Evolutionary conservation across 257 asterid genomes (phyloP).

Genomic region (Capsicum rhomboideum): DNA sequence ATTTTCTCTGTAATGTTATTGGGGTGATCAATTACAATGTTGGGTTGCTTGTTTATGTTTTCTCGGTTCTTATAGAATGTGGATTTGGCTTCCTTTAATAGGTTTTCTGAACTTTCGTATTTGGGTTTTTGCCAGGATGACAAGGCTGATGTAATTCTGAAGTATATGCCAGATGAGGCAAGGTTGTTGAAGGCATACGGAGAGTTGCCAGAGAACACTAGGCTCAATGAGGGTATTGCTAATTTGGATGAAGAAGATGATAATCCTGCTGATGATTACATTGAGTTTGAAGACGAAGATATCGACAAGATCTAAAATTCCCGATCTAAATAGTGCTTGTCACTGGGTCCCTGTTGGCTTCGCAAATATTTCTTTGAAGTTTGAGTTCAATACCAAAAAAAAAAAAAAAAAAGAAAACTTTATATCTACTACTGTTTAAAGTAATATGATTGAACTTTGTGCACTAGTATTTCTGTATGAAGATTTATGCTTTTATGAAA

Average conservation of each 20-base stretch:
- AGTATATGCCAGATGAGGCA: constrained; percentile 92
- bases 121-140: constrained; percentile 51
- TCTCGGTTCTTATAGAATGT: not conserved
- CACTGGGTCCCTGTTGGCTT: not conserved
- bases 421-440: constrained; percentile 13
- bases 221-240: constrained; percentile 73
- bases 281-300: constrained; percentile 87
- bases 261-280: constrained; percentile 51
- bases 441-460: constrained; percentile 13
- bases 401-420: constrained; percentile 2
- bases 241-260: constrained; percentile 74
- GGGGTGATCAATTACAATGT: not conserved
- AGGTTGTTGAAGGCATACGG: constrained; percentile 90
- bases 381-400: not conserved
- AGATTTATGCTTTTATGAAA: constrained; percentile 7
- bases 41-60: not conserved
- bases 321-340: not conserved
- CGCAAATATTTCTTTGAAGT: constrained; percentile 1
- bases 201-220: constrained; percentile 80
- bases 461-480: constrained; percentile 14
- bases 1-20: not conserved
- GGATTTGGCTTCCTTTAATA: not conserved
- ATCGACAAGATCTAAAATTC: constrained; percentile 65
- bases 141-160: constrained; percentile 89
- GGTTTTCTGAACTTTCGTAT: not conserved